Percentiles rank a stretch among this genome's conserved stretches.
Conservation (phyloP, 2,329 filamentous ascomycete genomes). For the Hawksworthiomyces lignivorus region DNA sequence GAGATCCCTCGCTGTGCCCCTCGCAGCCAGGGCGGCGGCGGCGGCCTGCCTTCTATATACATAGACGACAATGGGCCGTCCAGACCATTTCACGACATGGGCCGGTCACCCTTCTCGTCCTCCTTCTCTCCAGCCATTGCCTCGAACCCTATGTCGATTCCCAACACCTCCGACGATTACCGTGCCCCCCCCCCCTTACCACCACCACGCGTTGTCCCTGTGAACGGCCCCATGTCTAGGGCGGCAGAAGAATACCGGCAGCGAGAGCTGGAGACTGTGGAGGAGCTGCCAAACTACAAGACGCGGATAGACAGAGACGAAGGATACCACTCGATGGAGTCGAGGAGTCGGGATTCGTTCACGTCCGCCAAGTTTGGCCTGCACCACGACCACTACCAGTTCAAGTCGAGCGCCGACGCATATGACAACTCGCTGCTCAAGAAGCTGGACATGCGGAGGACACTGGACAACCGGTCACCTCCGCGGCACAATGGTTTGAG, state of each 20-base stretch:
- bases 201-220: slow-evolving; percentile 25
- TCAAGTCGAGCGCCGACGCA: slow-evolving; percentile 36
- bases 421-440: slow-evolving; percentile 46
- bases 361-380: slow-evolving; percentile 36
- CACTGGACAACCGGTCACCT: slow-evolving; percentile 36
- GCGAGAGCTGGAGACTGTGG: slow-evolving; percentile 11
- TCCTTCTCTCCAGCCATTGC: slow-evolving; percentile 22
- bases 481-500: slow-evolving; percentile 34
- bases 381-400: slow-evolving; percentile 42
- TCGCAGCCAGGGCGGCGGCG: slow-evolving; percentile 9
- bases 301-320: slow-evolving; percentile 16
- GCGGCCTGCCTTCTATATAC: slow-evolving; percentile 17
- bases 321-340: slow-evolving; percentile 17
- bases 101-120: slow-evolving; percentile 14
- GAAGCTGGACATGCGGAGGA: slow-evolving; percentile 44
- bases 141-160: slow-evolving; percentile 30
- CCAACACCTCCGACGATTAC: slow-evolving; percentile 23
- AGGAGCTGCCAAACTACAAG: slow-evolving; percentile 17
- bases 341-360: slow-evolving; percentile 10
- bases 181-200: slow-evolving; percentile 30
- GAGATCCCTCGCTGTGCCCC: slow-evolving; percentile 14
- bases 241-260: slow-evolving; percentile 13
- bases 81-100: slow-evolving; percentile 5
- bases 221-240: slow-evolving; percentile 17
- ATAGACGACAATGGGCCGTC: slow-evolving; percentile 15